phyloP scores from a whole-genome alignment of 2,329 filamentous ascomycete species.

The Ophiostoma australiae region DNA sequence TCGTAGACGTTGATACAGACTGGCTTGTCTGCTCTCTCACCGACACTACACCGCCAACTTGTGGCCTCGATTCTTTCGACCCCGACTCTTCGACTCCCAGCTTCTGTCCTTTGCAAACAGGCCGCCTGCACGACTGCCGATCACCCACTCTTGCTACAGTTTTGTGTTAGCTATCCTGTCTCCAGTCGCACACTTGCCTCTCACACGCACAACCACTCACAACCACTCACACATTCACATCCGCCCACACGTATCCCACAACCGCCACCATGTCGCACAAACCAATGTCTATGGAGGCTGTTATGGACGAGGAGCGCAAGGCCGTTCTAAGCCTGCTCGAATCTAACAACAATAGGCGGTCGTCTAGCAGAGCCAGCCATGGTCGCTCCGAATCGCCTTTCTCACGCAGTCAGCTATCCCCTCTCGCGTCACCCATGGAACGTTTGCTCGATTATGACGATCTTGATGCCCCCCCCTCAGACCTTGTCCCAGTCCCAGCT shows the following conservation, averaged over 20 bases:
- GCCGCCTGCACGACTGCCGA: neutral
- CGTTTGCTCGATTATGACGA: constrained; percentile 59
- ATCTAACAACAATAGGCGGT: constrained; percentile 35
- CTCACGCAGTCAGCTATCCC: constrained; percentile 53
- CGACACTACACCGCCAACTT: constrained; percentile 7
- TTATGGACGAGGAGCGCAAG: constrained; percentile 69
- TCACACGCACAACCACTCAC: constrained; percentile 11
- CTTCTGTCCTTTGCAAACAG: neutral
- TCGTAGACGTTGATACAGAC: neutral
- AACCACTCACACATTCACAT: constrained; percentile 3
- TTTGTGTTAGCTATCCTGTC: neutral
- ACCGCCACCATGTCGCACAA: constrained; percentile 35
- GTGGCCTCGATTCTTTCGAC: neutral
- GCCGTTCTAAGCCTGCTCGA: constrained; percentile 68
- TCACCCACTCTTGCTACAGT: neutral
- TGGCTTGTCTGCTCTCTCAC: neutral
- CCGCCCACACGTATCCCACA: neutral
- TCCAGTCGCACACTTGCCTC: neutral
- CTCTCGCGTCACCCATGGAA: constrained; percentile 63
- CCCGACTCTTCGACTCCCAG: neutral
- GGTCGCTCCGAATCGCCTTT: constrained; percentile 51
- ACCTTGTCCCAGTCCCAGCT: constrained; percentile 18
- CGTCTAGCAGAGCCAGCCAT: constrained; percentile 33
- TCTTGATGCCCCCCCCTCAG: constrained; percentile 28
- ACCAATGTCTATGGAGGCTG: constrained; percentile 69